Base-by-base conservation (phyloP, 1,284 basidiomycete species). In the Apiotrichum siamense region DNA sequence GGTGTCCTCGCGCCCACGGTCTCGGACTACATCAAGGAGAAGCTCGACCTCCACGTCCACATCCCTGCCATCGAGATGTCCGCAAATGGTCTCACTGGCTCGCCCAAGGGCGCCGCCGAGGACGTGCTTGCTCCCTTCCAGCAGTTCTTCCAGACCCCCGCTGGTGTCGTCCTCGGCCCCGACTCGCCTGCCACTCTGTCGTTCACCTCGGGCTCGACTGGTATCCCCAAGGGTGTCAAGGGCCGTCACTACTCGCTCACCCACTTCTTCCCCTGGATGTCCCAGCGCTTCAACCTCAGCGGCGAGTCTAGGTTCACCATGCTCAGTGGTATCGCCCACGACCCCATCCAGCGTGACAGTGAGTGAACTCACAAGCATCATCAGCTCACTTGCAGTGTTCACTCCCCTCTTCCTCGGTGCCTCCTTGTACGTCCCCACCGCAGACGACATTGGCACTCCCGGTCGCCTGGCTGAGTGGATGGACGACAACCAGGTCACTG, bases 231-330 rank as follows among this genome's bases (percentile, higher is more conserved):
- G 77, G 96, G 96, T 38, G 94, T 99, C 42, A 83, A 84, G 64
- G 96, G 96, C 0, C 79, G 96, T 41, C 96, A 99, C 73, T 97
- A 88, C 75, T 91, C 87, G 61, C 78, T 99, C 60, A 99, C 96
- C 0, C 96, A 98, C 74, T 99, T 98, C 80, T 98, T 98, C 83
- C 94, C 94, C 3, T 99, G 96, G 96, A 98, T 99, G 96, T 86
- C 87, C 20, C 77, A 91, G 69, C 79, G 84, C 18, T 99, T 98
- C 71, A 84, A 81, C 3, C 77, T 99, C 39, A 78, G 79, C 36
- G 77, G 83, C 50, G 75, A 80, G 25, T 90, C 88, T 54, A 88
- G 85, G 72, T 99, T 97, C 68, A 98, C 96, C 1, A 98, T 99
- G 96, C 81, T 99, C 24, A 94, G 90, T 64, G 96, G 96, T 35